A percentile compares a stretch with the other conserved stretches of the same genome.
These are phyloP conservation scores for Cutaneotrichosporon curvatum DNA, from an alignment of 1,284 basidiomycete genomes.

Conservation along the genomic window DNA sequence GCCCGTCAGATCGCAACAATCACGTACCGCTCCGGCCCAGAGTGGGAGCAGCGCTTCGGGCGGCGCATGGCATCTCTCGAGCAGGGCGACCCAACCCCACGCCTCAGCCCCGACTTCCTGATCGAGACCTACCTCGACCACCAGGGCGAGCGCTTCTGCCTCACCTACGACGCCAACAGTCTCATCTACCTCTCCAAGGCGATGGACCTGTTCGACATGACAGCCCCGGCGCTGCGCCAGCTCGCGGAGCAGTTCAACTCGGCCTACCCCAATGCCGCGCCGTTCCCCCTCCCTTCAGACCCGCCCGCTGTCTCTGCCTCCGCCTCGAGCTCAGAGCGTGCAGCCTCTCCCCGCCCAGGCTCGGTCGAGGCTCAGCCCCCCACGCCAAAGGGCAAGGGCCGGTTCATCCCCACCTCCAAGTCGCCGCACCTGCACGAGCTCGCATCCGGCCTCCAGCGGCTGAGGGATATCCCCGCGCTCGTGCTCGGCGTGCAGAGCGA, in stretches of 20 bases:
- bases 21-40: conserved; percentile 96
- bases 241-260: conserved; percentile 50
- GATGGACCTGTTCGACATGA: conserved; percentile 99
- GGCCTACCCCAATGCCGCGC: conserved; percentile 34
- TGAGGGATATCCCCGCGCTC: conserved; percentile 71
- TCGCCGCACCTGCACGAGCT: conserved; percentile 71
- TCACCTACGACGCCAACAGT: conserved; percentile 98
- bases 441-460: conserved; percentile 70
- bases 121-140: conserved; percentile 99
- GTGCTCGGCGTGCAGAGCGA: conserved; percentile 95
- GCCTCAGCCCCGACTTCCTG: conserved; percentile 72
- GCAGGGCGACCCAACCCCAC: conserved; percentile 12
- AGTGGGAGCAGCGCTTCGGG: conserved; percentile 97
- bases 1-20: conserved; percentile 98
- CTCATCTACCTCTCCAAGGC: conserved; percentile 98
- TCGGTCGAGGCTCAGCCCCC: not conserved
- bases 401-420: conserved; percentile 53
- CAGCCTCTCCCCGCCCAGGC: conserved; percentile 4
- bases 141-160: conserved; percentile 92
- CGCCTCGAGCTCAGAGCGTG: conserved; percentile 2
- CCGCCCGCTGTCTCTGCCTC: conserved; percentile 23
- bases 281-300: conserved; percentile 43
- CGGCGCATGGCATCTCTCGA: conserved; percentile 50
- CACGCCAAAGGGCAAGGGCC: conserved; percentile 22
- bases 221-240: conserved; percentile 63